Evolutionary conservation across 1,139 yeast species (phyloP).

Genomic region (Kodamaea ohmeri): DNA sequence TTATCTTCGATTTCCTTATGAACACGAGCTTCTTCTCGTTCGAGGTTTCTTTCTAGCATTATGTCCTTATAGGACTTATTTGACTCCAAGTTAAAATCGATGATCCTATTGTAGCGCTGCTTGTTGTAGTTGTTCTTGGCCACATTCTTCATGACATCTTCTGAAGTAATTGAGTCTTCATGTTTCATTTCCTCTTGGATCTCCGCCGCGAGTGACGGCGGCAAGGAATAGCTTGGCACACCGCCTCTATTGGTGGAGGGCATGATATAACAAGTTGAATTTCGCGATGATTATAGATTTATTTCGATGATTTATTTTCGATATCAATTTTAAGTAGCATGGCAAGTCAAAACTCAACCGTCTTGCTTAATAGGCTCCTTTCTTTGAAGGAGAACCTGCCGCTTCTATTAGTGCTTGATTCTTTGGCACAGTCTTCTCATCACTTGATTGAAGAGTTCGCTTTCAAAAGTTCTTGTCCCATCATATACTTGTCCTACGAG

Average conservation of each 20-base stretch:
- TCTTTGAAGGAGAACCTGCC: constrained; percentile 72
- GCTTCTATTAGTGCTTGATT: constrained; percentile 64
- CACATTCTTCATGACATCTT: constrained; percentile 19
- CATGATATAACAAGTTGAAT: no score
- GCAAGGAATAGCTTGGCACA: constrained; percentile 35
- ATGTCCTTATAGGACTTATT: constrained; percentile 32
- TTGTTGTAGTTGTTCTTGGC: constrained; percentile 19
- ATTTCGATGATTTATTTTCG: constrained; percentile 2
- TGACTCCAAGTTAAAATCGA: constrained; percentile 24
- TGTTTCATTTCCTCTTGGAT: constrained; percentile 31
- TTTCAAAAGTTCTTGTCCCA: constrained; percentile 30
- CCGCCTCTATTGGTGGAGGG: constrained; percentile 18
- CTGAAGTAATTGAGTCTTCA: constrained; percentile 30
- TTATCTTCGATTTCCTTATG: constrained; percentile 18
- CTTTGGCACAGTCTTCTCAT: constrained; percentile 64
- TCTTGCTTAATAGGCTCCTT: constrained; percentile 59
- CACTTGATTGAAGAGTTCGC: constrained; percentile 57
- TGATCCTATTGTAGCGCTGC: constrained; percentile 24
- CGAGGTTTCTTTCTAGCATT: constrained; percentile 35
- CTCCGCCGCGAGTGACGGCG: constrained; percentile 26
- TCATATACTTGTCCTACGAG: constrained; percentile 62
- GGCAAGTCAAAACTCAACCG: constrained; percentile 54
- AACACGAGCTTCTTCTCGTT: constrained; percentile 30
- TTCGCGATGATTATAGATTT: constrained; percentile 1
- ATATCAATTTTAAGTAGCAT: constrained; percentile 16